These are phyloP conservation scores for Elongisporangium anandrum DNA, from an alignment of 352 stramenopile species.

Conservation along the genomic window DNA sequence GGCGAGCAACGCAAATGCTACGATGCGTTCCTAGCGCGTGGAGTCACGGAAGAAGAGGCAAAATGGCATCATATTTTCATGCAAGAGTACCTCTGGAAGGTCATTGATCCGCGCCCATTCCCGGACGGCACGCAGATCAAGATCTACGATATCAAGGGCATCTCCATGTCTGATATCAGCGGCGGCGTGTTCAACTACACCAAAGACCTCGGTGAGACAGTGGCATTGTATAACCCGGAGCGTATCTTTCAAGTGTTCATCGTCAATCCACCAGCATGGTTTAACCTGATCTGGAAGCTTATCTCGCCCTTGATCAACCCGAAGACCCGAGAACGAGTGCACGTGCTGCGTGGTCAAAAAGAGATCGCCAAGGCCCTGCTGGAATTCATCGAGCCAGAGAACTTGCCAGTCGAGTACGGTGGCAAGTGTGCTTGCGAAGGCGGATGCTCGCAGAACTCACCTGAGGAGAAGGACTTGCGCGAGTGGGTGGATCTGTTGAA, in stretches of 20 bases:
- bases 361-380: conserved; percentile 68
- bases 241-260: conserved; percentile 71
- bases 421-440: conserved; percentile 56
- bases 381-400: conserved; percentile 59
- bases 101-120: conserved; percentile 55
- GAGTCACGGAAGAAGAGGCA: conserved; percentile 51
- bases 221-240: conserved; percentile 73
- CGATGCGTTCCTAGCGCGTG: conserved; percentile 46
- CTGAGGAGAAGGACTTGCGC: conserved; percentile 61
- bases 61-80: conserved; percentile 61
- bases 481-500: conserved; percentile 58
- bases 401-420: conserved; percentile 61
- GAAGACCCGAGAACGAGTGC: conserved; percentile 70
- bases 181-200: conserved; percentile 69
- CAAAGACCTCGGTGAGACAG: conserved; percentile 53
- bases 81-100: conserved; percentile 69
- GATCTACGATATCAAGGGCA: conserved; percentile 72
- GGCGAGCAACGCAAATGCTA: conserved; percentile 57
- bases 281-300: conserved; percentile 79
- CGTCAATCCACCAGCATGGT: conserved; percentile 68
- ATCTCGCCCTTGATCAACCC: conserved; percentile 65
- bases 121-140: conserved; percentile 63
- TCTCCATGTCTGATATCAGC: conserved; percentile 66
- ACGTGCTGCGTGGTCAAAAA: conserved; percentile 58
- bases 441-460: conserved; percentile 54